Base-by-base conservation (phyloP, 2,329 filamentous ascomycete genomes). In the Colletotrichum sp. region DNA sequence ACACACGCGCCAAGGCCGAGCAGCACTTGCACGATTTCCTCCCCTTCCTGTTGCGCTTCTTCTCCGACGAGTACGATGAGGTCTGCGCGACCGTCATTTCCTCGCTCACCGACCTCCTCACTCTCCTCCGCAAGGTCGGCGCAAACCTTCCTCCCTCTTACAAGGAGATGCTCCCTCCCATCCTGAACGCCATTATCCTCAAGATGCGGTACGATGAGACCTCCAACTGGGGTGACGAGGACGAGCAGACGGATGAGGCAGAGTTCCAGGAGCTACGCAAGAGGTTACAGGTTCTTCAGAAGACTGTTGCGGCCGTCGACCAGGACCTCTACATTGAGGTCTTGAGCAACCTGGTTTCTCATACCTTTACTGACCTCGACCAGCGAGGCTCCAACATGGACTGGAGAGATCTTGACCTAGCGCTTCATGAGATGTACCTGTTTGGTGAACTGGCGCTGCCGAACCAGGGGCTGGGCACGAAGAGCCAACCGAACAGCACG, bases 141-240 rank as follows among this genome's bases (percentile, higher is more conserved):
- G 44, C 44, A 52, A 89, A 92, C 24, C 88, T 98, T n/a, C 93
- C 94, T 21, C 86, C 90, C 64, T 91, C 94, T 71, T 97, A 98
- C 84, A 89, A 92, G n/a, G 90, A 92, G 68, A 97, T 98, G 90
- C 89, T 99, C 15, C 92, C 95, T 30, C 95, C 95, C 6, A 96
- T 99, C 69, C 88, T 99, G 74, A 95, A 98, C 83, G 95, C 96
- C 71, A 96, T 99, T 80, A 94, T 99, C 76, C 90, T 92, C 72
- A 99, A 99, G 87, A 98, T 99, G 96, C 94, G 96, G 82, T 99
- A 98, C 82, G 97, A 99, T 81, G 96, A 98, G 83, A 98, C 96
- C 7, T 94, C 95, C 2, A 94, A 92, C 24, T 99, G 96, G 96
- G 96, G 96, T 49, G 93, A 96, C 74, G 96, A 98, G 82, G 96